Evolutionary conservation across 2,329 filamentous ascomycete species (phyloP).

Genomic region (Claviceps digitariae): DNA sequence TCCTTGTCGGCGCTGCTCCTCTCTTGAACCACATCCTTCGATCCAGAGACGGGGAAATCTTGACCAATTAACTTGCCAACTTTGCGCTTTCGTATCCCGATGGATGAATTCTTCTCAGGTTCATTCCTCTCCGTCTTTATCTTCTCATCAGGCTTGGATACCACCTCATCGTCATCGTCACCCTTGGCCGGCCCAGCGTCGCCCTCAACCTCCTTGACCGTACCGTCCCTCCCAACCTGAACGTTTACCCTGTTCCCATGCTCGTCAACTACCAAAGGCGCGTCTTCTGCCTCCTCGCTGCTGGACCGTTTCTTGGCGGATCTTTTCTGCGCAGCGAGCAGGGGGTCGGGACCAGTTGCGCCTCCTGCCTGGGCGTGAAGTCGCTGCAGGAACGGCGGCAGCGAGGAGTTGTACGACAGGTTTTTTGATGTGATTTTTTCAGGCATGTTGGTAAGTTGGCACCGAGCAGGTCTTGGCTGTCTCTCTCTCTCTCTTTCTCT

Average conservation of each 20-base stretch:
- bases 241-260: slow-evolving; percentile 48
- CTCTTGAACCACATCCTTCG: slow-evolving; percentile 6
- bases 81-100: slow-evolving; percentile 40
- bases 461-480: background rate
- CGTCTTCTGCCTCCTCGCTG: slow-evolving; percentile 63
- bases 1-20: slow-evolving; percentile 7
- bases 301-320: slow-evolving; percentile 40
- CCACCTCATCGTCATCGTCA: slow-evolving; percentile 10
- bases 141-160: slow-evolving; percentile 21
- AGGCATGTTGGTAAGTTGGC: slow-evolving; percentile 23
- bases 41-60: slow-evolving; percentile 15
- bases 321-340: slow-evolving; percentile 36
- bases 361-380: slow-evolving; percentile 39
- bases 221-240: slow-evolving; percentile 28
- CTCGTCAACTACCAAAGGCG: slow-evolving; percentile 62
- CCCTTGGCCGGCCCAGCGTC: slow-evolving; percentile 10
- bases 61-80: slow-evolving; percentile 25
- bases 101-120: slow-evolving; percentile 15
- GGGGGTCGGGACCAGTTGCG: slow-evolving; percentile 37
- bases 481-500: background rate
- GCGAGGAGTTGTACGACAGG: slow-evolving; percentile 47
- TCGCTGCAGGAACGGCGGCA: slow-evolving; percentile 47
- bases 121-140: slow-evolving; percentile 8
- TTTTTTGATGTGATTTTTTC: slow-evolving; percentile 58
- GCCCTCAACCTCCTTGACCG: slow-evolving; percentile 19